Base-by-base conservation (phyloP, 148 eudicot species). In the Silene conica region DNA sequence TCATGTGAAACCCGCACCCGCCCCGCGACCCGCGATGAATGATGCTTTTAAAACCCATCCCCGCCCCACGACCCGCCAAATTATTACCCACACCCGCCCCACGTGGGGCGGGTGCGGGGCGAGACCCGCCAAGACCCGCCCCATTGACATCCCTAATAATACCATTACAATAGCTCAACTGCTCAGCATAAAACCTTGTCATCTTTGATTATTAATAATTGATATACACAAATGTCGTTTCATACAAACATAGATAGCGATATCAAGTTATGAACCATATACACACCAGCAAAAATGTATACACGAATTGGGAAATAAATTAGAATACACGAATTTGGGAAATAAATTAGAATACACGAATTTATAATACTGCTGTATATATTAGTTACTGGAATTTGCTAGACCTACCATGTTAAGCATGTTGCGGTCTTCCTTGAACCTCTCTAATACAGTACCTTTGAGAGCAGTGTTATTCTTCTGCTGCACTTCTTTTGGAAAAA, bases 381-480 rank as follows among this genome's bases (percentile, higher is more conserved):
- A 21, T 78, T 78, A 88, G 67, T 89, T 74, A 34, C 97, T 89
- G 48, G 98, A 91, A 78, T 89, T 93, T 34, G 98, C 97, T 76
- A 93, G 88, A 8, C 92, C 95, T 3, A 93, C 98, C 92, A 93
- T 56, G 71, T 93, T 93, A 20, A 93, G 96, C 98, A 93, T 91
- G 64, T 91, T 73, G 3, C 97, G 86, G 23, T 93, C 98, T 85
- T 93, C 98, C 86, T 93, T 88, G 76, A 89, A 93, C 77, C 97
- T 88, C 34, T 93, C 95, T 23, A 93, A 77, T n/a, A 93, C 91
- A 0, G 90, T 83, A 25, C 98, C 95, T 85, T 81, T 84, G n/a
- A 70, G 41, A 13, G 76, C 85, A 23, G 80, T 81, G 68, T 64
- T 80, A 64, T 72, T 80, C 63, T 77, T 82, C 64, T 76, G 79